Conservation (phyloP, 225 moss, liverwort and hornwort species). For the Bryoerythrophyllum caledonicum region DNA sequence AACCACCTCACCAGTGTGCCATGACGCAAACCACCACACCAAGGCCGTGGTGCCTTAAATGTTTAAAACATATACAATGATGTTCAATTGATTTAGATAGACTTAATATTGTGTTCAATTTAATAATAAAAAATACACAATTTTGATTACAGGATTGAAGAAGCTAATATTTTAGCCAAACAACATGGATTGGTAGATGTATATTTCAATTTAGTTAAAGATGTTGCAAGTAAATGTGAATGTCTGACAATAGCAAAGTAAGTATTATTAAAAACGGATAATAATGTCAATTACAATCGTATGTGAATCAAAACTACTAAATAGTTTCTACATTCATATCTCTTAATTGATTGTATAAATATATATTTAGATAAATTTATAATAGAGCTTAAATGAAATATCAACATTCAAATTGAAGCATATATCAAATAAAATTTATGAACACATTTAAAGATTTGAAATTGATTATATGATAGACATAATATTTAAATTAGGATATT, state of each 20-base stretch:
- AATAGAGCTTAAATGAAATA: too few relatives aligned
- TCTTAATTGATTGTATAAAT: neutral
- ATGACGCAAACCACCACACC: too few relatives aligned
- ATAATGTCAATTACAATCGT: neutral
- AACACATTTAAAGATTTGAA: too few relatives aligned
- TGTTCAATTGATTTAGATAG: neutral
- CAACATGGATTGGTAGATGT: constrained; percentile 80
- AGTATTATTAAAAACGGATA: neutral
- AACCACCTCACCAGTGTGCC: too few relatives aligned
- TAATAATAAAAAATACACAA: neutral
- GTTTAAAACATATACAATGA: neutral
- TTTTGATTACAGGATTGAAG: constrained; percentile 52
- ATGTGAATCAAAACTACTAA: too few relatives aligned
- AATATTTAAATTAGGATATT: too few relatives aligned
- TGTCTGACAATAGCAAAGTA: constrained; percentile 66
- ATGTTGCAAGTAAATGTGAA: constrained; percentile 66
- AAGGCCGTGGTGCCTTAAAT: too few relatives aligned
- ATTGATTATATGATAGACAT: too few relatives aligned
- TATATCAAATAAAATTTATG: neutral
- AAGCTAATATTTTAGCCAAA: constrained; percentile 73
- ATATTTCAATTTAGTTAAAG: constrained; percentile 67
- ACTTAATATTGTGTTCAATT: neutral
- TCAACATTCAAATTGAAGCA: neutral
- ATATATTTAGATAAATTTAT: too few relatives aligned
- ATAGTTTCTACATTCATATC: too few relatives aligned